Evolutionary conservation across 176 grass and related monocot genomes (phyloP).

Genomic region (Neostapfia colusana): DNA sequence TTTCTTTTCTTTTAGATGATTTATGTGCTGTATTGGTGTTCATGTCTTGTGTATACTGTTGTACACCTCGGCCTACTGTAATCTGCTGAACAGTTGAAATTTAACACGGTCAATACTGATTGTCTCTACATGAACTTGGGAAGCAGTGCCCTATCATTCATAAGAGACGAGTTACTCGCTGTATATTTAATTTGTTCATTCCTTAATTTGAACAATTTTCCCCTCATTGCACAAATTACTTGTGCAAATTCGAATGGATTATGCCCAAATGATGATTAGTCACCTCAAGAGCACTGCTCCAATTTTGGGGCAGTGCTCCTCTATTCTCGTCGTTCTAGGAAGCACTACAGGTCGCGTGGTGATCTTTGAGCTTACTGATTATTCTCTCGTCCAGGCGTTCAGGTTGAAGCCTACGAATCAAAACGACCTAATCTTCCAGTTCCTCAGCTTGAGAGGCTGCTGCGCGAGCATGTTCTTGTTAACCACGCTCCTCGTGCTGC

Average conservation of each 20-base stretch:
- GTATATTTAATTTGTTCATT: not conserved
- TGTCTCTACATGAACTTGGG: too few species aligned
- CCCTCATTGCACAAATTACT: not conserved
- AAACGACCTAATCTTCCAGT: conserved; percentile 39
- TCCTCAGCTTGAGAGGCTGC: conserved; percentile 38
- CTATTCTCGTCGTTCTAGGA: not conserved
- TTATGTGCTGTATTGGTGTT: not conserved
- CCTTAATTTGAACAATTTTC: not conserved
- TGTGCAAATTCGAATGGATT: not conserved
- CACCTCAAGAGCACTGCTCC: conserved; percentile 1
- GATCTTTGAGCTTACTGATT: not conserved
- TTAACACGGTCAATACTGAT: not conserved
- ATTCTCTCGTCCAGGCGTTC: not conserved
- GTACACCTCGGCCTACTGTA: not conserved
- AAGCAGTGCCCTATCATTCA: not conserved
- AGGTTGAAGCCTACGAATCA: not conserved
- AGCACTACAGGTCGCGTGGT: not conserved
- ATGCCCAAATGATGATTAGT: not conserved
- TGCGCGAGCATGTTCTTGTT: conserved; percentile 29
- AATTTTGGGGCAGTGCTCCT: not conserved
- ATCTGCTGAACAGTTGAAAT: not conserved
- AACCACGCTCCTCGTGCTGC: conserved; percentile 50
- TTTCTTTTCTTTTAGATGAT: not conserved
- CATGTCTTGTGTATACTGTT: not conserved
- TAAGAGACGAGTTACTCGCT: not conserved